Base-by-base conservation (phyloP, 441 rosid species). In the Populus tomentosa region DNA sequence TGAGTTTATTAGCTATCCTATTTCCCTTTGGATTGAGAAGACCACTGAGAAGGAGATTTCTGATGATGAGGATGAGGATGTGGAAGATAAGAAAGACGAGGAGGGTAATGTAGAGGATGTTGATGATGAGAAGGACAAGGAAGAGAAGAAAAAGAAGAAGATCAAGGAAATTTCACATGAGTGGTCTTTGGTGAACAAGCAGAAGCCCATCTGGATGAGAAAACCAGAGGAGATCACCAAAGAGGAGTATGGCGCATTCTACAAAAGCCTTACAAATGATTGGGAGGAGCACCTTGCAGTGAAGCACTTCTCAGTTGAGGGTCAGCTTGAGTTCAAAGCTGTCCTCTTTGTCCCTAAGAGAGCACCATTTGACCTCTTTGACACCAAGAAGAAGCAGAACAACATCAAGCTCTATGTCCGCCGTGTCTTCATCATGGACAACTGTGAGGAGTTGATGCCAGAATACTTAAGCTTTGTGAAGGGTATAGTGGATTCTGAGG, bases 281-380 rank as follows among this genome's bases (percentile, higher is more conserved):
- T 94, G 97, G 98, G 98, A 94, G 67, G 97, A 94, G 61, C 93
- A 94, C 70, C 84, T 94, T 69, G 91, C 91, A 4, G 96, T 94
- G 24, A 94, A 94, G 83, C 98, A 94, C 78, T 94, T 94, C 86
- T 92, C 97, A 9, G 97, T 94, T 9, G 98, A 94, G 82, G 97
- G 98, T 8, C 97, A 94, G 85, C 92, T 94, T 7, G 98, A 94
- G 86, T 94, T 94, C 82, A 94, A 92, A 87, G 98, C 97, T n/a
- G 77, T 94, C 20, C 92, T 94, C 1, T 94, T 86, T 78, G 91
- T 88, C 0, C 93, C 95, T 0, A 89, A 85, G 78, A 87, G 95
- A 61, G 95, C 95, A 42, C 95, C 98, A 1, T 94, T 94, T 18
- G 98, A 94, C 79, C 90, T 94, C 8, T 94, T 94, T 20, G 97